These are phyloP conservation scores for Globisporangium nunn DNA, from an alignment of 352 stramenopile genomes.

Conservation along the genomic window DNA sequence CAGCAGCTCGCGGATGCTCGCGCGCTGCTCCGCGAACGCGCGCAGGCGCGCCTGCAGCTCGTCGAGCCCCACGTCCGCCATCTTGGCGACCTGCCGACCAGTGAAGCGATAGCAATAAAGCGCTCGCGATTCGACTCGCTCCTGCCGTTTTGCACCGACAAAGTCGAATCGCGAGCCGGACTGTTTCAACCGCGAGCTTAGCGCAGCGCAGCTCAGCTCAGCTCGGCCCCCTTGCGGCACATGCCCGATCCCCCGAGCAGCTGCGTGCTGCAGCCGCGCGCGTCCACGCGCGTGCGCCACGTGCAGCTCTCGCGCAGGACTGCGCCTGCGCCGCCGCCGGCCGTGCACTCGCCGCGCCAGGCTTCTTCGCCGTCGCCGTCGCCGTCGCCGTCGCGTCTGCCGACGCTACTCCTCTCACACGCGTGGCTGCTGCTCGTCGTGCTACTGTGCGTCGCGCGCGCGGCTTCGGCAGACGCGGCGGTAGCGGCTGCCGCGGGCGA, in stretches of 20 bases:
- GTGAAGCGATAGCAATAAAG: not conserved
- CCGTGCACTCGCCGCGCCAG: not conserved
- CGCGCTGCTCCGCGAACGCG: conserved; percentile 75
- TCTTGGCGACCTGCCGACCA: not conserved
- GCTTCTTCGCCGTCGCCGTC: not conserved
- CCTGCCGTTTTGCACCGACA: no score
- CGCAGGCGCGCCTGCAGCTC: conserved; percentile 73
- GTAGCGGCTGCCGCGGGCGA: conserved; percentile 12
- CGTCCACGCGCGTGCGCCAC: conserved; percentile 35
- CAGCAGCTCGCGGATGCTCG: conserved; percentile 76
- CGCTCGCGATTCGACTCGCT: not conserved
- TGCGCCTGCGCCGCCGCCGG: not conserved
- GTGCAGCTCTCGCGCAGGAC: conserved; percentile 13
- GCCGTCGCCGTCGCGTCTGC: conserved; percentile 5
- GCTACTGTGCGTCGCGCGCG: conserved; percentile 13
- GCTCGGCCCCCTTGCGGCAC: no score
- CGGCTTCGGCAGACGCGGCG: not conserved
- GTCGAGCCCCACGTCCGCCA: conserved; percentile 41
- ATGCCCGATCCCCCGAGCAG: not conserved
- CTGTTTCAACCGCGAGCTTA: not conserved
- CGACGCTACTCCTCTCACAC: conserved; percentile 23
- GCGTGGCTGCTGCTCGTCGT: conserved; percentile 26
- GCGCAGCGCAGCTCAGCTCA: not conserved
- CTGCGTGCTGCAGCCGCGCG: conserved; percentile 17
- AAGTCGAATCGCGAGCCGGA: not conserved